Conservation (phyloP, 441 rosid genomes). For the Pelargonium cotyledonis region DNA sequence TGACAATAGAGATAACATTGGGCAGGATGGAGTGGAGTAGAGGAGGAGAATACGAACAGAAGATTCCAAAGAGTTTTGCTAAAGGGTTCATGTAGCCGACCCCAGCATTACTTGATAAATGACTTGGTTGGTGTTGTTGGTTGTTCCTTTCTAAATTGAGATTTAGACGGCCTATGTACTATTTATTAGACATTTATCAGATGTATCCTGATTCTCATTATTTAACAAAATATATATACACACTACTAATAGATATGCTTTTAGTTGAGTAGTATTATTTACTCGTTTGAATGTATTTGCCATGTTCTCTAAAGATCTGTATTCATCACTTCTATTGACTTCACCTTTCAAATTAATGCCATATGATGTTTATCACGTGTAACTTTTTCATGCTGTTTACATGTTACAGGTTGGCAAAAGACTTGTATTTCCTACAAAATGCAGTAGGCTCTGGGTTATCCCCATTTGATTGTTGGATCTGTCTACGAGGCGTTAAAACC, state of each 20-base stretch:
- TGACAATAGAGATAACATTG: no score
- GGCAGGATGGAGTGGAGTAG: no score
- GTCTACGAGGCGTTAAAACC: not conserved
- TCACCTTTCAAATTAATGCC: not conserved
- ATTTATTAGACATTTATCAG: not conserved
- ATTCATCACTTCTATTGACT: not conserved
- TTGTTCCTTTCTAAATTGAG: not conserved
- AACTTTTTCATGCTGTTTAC: not conserved
- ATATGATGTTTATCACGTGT: not conserved
- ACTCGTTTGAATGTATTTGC: not conserved
- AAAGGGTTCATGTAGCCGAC: no score
- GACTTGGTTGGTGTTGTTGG: not conserved
- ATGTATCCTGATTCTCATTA: not conserved
- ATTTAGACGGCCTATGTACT: not conserved
- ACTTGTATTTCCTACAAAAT: constrained; percentile 6
- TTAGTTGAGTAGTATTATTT: not conserved
- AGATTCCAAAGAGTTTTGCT: no score
- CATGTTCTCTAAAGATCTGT: not conserved
- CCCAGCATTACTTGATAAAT: no score
- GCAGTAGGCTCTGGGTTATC: constrained; percentile 7
- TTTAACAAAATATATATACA: no score
- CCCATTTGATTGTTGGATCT: not conserved
- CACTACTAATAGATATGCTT: not conserved
- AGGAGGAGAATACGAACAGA: no score
- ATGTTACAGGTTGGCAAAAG: constrained; percentile 11